Evolutionary conservation across 331 rosid genomes (phyloP).

Genomic region (Phaseolus coccineus): DNA sequence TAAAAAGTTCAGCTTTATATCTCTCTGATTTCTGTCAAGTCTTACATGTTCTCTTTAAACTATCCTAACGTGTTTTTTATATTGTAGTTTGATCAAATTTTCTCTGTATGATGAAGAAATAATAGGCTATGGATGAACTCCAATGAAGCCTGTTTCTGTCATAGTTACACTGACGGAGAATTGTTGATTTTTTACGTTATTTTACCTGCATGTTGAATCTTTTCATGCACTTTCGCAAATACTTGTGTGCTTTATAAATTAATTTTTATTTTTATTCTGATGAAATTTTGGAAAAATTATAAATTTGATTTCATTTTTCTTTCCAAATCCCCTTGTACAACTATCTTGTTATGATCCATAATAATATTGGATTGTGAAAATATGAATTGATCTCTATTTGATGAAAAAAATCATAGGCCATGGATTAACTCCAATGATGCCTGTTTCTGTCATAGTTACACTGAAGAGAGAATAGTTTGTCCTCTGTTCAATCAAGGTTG

Average conservation of each 20-base stretch:
- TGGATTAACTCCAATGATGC: conserved; percentile 66
- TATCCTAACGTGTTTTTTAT: not conserved
- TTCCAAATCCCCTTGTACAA: too few species aligned
- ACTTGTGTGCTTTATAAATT: too few species aligned
- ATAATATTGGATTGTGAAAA: too few species aligned
- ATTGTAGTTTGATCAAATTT: not conserved
- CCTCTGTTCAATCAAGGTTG: too few species aligned
- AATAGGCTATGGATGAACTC: conserved; percentile 63
- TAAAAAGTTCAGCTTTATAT: not conserved
- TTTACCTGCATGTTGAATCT: not conserved
- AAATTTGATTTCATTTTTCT: too few species aligned
- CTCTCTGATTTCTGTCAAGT: not conserved
- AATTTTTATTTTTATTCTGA: too few species aligned
- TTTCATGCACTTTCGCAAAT: too few species aligned
- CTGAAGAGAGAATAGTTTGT: conserved; percentile 54
- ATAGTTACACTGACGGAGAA: conserved; percentile 79
- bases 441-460: conserved; percentile 74
- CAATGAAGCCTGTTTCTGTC: conserved; percentile 63
- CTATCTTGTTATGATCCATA: too few species aligned
- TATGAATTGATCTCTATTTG: conserved; percentile 49
- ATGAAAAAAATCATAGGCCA: conserved; percentile 57
- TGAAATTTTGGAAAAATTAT: too few species aligned
- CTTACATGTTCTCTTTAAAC: not conserved
- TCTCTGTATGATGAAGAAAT: conserved; percentile 61
- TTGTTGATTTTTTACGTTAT: not conserved